Base-by-base conservation (phyloP, 495 filamentous ascomycete genomes). In the Penicillium soppii region DNA sequence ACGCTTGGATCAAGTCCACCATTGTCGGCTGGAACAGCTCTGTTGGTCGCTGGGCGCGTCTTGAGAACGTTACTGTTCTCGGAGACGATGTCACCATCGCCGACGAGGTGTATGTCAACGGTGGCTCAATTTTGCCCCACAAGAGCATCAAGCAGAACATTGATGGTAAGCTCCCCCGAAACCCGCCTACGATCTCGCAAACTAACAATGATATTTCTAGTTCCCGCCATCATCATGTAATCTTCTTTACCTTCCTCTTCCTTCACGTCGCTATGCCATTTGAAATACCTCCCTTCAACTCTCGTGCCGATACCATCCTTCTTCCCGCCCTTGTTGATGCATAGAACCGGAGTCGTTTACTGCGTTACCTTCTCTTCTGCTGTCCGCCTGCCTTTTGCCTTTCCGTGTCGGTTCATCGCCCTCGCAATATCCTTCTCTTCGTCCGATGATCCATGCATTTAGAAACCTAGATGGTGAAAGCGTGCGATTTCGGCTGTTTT, bases 141-240 rank as follows among this genome's bases (percentile, higher is more conserved):
- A 99, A 99, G 87, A 92, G 86, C 68, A 97, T 99, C 81, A 99
- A 99, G 82, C 77, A 83, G 58, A 99, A 99, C 71, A 89, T 99
- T 67, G 94, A 99, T 77, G 76, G 86, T 89, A 73, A 76, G 81
- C 71, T 37, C 9, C 39, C 3, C 20, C 5, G 10, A 15, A 12
- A 19, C 32, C 19, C 8, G 5, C 4, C 42, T n/a, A 23, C 12
- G 20, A 43, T 43, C 38, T 47, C 48, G 36, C 54, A 43, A 9
- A 52, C 58, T 63, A 58, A 62, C 46, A 21, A 51, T 41, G 25
- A 27, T 32, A 7, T 33, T n/a, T 50, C 21, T 48, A 82, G 82
- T 88, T 52, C 89, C 89, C 43, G 87, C 89, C 30, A 92, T 92
- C 60, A 91, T 92, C 68, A 92, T 92, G 89, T 92, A 88, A 74